A percentile compares a stretch with the other conserved stretches of the same genome.
Conservation (phyloP, 2,329 filamentous ascomycete species). For the Truncatella angustata region DNA sequence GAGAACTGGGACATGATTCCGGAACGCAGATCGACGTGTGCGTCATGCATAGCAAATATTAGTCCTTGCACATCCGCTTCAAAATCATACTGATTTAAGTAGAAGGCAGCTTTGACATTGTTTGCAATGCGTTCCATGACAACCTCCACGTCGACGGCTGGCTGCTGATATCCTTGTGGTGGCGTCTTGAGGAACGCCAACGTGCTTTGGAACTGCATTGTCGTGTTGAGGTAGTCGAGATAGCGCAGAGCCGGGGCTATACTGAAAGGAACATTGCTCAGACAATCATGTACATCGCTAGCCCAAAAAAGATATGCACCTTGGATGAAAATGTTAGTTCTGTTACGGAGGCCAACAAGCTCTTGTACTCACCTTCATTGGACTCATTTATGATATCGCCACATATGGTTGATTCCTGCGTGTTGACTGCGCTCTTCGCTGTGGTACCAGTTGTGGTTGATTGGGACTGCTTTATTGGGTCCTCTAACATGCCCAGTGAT, state of each 20-base stretch:
- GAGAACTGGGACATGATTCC: constrained; percentile 28
- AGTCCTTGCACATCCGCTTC: constrained; percentile 32
- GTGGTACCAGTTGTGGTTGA: no score
- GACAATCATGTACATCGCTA: constrained; percentile 36
- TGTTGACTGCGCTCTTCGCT: no score
- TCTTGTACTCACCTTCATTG: background rate
- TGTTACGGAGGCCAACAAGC: background rate
- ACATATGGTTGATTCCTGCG: background rate
- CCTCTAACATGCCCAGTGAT: no score
- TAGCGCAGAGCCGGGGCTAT: constrained; percentile 39
- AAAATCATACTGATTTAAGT: constrained; percentile 35
- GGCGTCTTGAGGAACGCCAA: constrained; percentile 38
- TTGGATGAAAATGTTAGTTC: background rate
- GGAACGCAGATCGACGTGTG: constrained; percentile 28
- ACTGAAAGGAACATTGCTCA: constrained; percentile 44
- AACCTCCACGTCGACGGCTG: constrained; percentile 30
- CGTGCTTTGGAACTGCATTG: constrained; percentile 42
- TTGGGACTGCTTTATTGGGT: no score
- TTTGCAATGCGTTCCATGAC: constrained; percentile 26
- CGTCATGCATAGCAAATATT: constrained; percentile 32
- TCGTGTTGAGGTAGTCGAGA: constrained; percentile 41
- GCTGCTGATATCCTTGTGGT: constrained; percentile 38
- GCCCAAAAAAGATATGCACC: constrained; percentile 14
- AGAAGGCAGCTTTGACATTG: constrained; percentile 30
- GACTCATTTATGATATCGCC: background rate